Percentiles rank a stretch among this genome's conserved stretches.
Evolutionary conservation across 2,329 filamentous ascomycete species (phyloP).

Genomic region (Calonectria leucothoes): DNA sequence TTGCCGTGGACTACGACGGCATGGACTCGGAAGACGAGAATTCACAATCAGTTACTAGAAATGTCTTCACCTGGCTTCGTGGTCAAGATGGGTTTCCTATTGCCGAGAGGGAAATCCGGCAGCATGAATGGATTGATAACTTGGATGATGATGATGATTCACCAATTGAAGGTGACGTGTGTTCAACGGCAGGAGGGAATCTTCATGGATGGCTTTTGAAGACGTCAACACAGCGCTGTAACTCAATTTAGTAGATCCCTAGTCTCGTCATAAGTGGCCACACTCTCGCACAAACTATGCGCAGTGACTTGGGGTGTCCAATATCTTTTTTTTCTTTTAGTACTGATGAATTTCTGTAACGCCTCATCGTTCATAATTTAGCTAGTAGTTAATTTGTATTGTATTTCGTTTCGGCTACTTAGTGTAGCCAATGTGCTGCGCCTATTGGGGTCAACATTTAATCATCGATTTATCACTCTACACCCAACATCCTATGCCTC

Average conservation of each 20-base stretch:
- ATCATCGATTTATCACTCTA: neutral
- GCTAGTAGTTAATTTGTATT: neutral
- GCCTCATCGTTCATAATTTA: neutral
- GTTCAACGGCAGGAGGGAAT: conserved; percentile 15
- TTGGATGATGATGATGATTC: conserved; percentile 35
- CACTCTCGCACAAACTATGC: neutral
- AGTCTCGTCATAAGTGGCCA: neutral
- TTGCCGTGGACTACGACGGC: conserved; percentile 14
- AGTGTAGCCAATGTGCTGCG: neutral
- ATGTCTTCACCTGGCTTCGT: conserved; percentile 45
- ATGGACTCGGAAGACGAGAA: conserved; percentile 26
- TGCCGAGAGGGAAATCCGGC: conserved; percentile 40
- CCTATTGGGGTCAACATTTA: neutral
- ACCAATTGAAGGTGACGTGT: conserved; percentile 17
- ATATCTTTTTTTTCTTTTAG: neutral
- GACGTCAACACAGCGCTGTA: conserved; percentile 14
- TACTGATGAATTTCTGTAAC: neutral
- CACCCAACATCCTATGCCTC: neutral
- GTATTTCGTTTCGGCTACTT: neutral
- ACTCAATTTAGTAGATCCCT: neutral
- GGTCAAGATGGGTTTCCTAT: conserved; percentile 43
- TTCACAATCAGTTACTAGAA: conserved; percentile 40
- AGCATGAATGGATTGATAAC: conserved; percentile 46
- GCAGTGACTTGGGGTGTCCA: neutral
- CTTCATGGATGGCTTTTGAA: conserved; percentile 21